These are phyloP conservation scores for Ensete ventricosum DNA, from an alignment of 176 grass and related monocot genomes.

Conservation along the genomic window DNA sequence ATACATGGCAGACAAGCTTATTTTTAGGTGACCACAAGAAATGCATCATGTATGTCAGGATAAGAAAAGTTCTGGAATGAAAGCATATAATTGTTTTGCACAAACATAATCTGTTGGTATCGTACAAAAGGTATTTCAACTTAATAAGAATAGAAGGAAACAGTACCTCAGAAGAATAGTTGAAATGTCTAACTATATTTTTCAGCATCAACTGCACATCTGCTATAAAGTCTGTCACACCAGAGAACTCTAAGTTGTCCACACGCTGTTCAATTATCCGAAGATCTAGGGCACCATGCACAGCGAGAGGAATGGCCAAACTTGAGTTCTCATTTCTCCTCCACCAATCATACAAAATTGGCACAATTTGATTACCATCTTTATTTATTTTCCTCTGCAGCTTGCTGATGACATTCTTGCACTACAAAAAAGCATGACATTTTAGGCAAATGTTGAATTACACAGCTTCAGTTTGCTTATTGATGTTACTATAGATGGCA, in stretches of 20 bases:
- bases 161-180: conserved; percentile 58
- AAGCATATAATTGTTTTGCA: not conserved
- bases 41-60: not conserved
- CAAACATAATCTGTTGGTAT: conserved; percentile 1
- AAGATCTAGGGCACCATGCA: conserved; percentile 51
- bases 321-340: conserved; percentile 71
- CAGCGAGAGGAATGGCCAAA: conserved; percentile 28
- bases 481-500: not conserved
- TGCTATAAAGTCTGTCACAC: conserved; percentile 69
- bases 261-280: conserved; percentile 81
- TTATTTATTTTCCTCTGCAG: conserved; percentile 87
- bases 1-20: too few species aligned
- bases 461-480: not conserved
- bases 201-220: conserved; percentile 91
- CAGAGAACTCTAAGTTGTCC: conserved; percentile 61
- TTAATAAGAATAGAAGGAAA: not conserved
- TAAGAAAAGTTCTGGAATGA: conserved; percentile 2
- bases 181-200: conserved; percentile 76
- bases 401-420: conserved; percentile 99
- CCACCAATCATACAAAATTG: conserved; percentile 86
- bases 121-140: not conserved
- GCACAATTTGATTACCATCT: conserved; percentile 82
- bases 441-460: not conserved
- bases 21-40: too few species aligned
- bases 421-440: conserved; percentile 28